These are phyloP conservation scores for Diaporthe velutina DNA, from an alignment of 2,329 filamentous ascomycete species.

Conservation along the genomic window DNA sequence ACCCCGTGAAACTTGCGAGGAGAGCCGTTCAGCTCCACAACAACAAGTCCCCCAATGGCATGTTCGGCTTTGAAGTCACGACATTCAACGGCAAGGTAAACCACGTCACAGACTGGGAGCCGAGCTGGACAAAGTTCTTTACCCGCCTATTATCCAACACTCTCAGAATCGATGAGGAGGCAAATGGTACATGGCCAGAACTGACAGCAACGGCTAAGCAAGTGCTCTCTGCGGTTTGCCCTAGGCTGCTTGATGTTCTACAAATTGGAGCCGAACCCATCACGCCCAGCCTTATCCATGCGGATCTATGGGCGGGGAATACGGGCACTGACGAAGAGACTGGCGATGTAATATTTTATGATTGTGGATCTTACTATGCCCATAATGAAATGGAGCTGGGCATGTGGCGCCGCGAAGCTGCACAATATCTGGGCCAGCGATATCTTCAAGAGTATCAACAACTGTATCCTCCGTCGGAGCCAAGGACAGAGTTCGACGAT, in stretches of 20 bases:
- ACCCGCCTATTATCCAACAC: not conserved
- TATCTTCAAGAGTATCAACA: not conserved
- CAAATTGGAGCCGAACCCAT: accelerated
- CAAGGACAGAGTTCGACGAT: not conserved
- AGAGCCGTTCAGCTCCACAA: not conserved
- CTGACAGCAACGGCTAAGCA: accelerated
- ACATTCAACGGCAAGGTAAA: not conserved
- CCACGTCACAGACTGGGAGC: not conserved
- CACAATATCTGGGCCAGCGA: not conserved
- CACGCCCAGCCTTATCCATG: not conserved
- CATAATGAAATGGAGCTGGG: constrained; percentile 1
- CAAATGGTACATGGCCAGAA: not conserved
- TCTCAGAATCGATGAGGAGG: not conserved
- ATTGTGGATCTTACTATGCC: not conserved
- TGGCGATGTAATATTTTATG: not conserved
- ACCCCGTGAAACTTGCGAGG: not conserved
- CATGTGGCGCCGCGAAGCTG: not conserved
- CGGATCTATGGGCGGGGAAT: not conserved
- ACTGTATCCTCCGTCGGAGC: accelerated
- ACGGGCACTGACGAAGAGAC: not conserved
- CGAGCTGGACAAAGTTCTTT: not conserved
- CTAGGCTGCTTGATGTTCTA: not conserved
- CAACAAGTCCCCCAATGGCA: not conserved
- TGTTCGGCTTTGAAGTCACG: not conserved
- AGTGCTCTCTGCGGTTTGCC: not conserved